Evolutionary conservation across 2,329 filamentous ascomycete species (phyloP).

Genomic region (Sphaerulina musiva): DNA sequence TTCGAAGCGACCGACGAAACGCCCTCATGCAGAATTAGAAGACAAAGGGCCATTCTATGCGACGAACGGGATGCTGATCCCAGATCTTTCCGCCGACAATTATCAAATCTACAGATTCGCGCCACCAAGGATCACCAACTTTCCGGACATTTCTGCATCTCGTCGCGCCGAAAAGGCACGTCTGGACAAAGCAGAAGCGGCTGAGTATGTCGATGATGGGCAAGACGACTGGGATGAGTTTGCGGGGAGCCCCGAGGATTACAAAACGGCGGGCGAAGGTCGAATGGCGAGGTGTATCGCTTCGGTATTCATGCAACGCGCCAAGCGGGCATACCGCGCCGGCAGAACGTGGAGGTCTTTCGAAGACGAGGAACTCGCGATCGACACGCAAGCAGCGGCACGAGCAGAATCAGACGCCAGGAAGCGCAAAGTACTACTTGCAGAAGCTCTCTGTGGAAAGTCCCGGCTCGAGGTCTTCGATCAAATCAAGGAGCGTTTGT

Average conservation of each 20-base stretch:
- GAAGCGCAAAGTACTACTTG: constrained; percentile 5
- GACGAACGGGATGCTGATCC: not conserved
- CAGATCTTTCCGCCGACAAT: constrained; percentile 3
- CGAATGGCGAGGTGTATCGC: constrained; percentile 13
- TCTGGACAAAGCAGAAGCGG: constrained; percentile 8
- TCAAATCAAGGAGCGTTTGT: constrained; percentile 19
- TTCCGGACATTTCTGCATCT: constrained; percentile 6
- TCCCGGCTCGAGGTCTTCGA: constrained; percentile 19
- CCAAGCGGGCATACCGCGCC: constrained; percentile 20
- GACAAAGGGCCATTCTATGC: not conserved
- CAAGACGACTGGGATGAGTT: constrained; percentile 22
- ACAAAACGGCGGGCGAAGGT: not conserved
- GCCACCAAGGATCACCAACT: not conserved
- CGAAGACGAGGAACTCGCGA: constrained; percentile 19
- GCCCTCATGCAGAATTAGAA: not conserved
- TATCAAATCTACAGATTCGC: constrained; percentile 19
- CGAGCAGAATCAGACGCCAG: constrained; percentile 5
- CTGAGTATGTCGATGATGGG: constrained; percentile 11
- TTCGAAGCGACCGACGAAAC: not conserved
- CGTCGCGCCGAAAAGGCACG: constrained; percentile 7
- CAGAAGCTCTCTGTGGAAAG: constrained; percentile 14
- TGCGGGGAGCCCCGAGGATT: not conserved
- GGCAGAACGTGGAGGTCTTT: constrained; percentile 13
- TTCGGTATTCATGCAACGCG: constrained; percentile 18
- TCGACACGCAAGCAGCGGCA: constrained; percentile 14